These are phyloP conservation scores for Lablab purpureus DNA, from an alignment of 306 rosid species.

Conservation along the genomic window DNA sequence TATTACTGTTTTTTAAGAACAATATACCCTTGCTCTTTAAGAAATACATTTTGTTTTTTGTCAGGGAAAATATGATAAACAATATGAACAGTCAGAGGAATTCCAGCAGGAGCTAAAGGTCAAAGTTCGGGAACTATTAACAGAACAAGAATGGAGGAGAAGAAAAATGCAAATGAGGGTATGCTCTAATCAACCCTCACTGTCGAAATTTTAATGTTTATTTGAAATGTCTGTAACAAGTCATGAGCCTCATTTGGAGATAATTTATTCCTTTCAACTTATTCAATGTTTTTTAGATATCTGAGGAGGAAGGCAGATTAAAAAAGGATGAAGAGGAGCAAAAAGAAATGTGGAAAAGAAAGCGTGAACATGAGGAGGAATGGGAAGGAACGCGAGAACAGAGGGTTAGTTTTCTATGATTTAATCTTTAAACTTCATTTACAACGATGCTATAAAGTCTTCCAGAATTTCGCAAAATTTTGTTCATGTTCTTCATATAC, in stretches of 20 bases:
- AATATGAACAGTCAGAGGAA: conserved; percentile 81
- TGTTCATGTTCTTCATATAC: conserved; percentile 1
- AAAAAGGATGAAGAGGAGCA: conserved; percentile 95
- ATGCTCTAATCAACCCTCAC: conserved; percentile 42
- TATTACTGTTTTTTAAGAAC: neutral
- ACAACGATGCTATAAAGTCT: neutral
- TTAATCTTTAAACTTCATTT: conserved; percentile 29
- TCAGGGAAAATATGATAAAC: conserved; percentile 95
- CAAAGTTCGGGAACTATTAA: conserved; percentile 92
- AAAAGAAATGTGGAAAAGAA: conserved; percentile 98
- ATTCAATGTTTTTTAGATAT: conserved; percentile 68
- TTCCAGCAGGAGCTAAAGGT: conserved; percentile 86
- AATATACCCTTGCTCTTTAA: conserved; percentile 32
- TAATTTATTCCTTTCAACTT: conserved; percentile 27
- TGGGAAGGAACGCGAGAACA: conserved; percentile 99
- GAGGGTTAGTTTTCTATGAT: conserved; percentile 71
- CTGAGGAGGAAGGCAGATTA: conserved; percentile 99
- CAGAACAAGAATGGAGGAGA: conserved; percentile 99
- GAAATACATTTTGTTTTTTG: conserved; percentile 23
- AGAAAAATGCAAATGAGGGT: conserved; percentile 99
- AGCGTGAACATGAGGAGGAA: conserved; percentile 96
- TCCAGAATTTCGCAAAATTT: conserved; percentile 24
- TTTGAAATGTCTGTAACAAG: conserved; percentile 13
- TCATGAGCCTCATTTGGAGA: conserved; percentile 17
- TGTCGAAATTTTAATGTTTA: neutral